Evolutionary conservation across 306 rosid species (phyloP), one percentile per base, ranked within the genome.

Genomic region (Boehmeria nivea): DNA sequence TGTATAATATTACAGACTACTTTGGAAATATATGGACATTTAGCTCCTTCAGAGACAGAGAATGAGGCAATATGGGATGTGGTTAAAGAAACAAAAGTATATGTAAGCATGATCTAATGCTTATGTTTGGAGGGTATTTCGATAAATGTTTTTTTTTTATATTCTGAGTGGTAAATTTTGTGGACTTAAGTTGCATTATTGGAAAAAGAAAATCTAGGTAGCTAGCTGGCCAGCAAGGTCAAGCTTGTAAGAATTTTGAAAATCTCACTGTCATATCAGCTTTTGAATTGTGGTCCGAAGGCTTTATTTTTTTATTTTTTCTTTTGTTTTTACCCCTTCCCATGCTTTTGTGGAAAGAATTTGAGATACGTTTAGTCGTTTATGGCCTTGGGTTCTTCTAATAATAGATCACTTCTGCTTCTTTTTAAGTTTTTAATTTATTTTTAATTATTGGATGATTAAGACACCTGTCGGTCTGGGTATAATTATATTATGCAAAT

Each of bases 181-280:
- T n/a, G 11, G 26, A 68, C 52, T 45, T 54, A 52, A 44, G 11
- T 48, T 67, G 70, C 68, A 83, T 77, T 22, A 72, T 66, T 75
- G 72, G 58, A 54, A 74, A 65, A 67, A 44, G 39, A 47, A n/a
- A 44, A 62, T 2, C 38, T 31, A 10, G 59, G 26, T 33, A 31
- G 43, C 25, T 17, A 20, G 69, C 43, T 27, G 62, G 77, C 56
- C 65, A 51, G n/a, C 36, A 33, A 23, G 42, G 74, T 66, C 76
- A 80, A 72, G 28, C 1, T 52, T 15, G 43, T 54, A 15, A 31
- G 63, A 54, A 47, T 40, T 38, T 54, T n/a, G n/a, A 10, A 31
- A 31, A 31, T 31, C 26, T 52, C 51, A 54, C 70, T 12, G 20
- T 6, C 20, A 44, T 46, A 55, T 68, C 25, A 64, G 49, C 61